Base-by-base conservation (phyloP, 306 rosid species). In the Cicer arietinum region DNA sequence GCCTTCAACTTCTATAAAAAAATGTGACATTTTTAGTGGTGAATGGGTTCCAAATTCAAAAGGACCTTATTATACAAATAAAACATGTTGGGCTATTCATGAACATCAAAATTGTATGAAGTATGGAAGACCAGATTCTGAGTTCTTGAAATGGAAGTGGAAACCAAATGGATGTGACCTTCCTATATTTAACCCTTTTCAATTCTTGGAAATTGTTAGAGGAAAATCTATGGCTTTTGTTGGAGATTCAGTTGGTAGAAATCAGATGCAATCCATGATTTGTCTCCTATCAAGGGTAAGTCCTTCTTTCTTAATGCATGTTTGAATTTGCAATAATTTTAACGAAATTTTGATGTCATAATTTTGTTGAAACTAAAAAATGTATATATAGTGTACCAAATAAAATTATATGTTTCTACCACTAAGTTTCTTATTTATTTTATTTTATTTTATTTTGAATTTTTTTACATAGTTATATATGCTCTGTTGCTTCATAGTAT, bases 221-320 rank as follows among this genome's bases (percentile, higher is more conserved):
- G 96, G 85, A 10, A 91, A 91, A 69, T 89, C 98, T 10, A 44
- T 94, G 87, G 98, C 97, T 51, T 94, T 94, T 80, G 87, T 94
- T 68, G 97, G 98, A 18, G 98, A 94, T 57, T 94, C 98, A 8
- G 96, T 94, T n/a, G 96, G 90, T 0, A 88, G 98, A 80, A 94
- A 94, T 82, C 98, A 94, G 79, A 89, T 90, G 94, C 90, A 89
- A 69, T 88, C 92, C 62, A 54, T 89, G 89, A 81, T 93, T 59
- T 93, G 95, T 80, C 89, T 90, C 41, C 61, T 86, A 0, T 82
- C 88, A 18, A 73, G 85, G 82, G 90, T 87, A 82, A 4, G 39
- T 60, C 10, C 1, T 10, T n/a, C 8, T 16, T 0, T 16, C 68
- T 40, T 8, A n/a, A 7, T 58, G 3, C 8, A 22, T 25, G 8